Evolutionary conservation across 768 basidiomycete genomes (phyloP), one percentile per base, ranked within the genome.

Genomic region (Albatrellus ellisii): DNA sequence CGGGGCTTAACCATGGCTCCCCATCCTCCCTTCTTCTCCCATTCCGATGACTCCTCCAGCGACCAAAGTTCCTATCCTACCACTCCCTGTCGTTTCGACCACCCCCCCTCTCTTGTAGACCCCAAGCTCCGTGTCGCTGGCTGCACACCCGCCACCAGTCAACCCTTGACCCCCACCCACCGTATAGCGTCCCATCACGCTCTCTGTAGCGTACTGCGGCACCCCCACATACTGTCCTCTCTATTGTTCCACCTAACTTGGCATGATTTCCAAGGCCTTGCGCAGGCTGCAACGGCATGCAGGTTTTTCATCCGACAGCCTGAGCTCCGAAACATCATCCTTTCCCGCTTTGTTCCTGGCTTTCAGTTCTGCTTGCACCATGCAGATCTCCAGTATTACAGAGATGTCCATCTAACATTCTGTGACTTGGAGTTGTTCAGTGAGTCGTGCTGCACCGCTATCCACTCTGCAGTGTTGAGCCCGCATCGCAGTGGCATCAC

Each of bases 341-440:
- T 72, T n/a, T 54, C 64, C 7, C 59, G 54, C 26, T 81, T 68
- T 52, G 66, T 88, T 1, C 75, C 77, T 0, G 73, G 70, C 4
- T 87, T 76, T 53, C 54, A 59, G 6, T 48, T 60, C 32, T 68
- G 67, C 31, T 53, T 74, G 33, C 60, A 58, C 2, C 50, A 59
- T 36, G 56, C 69, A 32, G 68, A 72, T 46, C 45, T 61, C 20
- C 53, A 57, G 29, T 54, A 63, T 5, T 61, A 61, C 37, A 65
- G 68, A 36, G 63, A 68, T 29, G 65, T 84, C 18, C 63, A 65
- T 3, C 54, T 82, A 45, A 64, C 68, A 29, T 58, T 85, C 29
- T 59, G 66, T 35, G 77, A 85, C 55, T 59, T 87, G 12, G 67
- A 76, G 53, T 59, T 79, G 17, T 68, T 86, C 41, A 54, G 84